A percentile compares a stretch with the other conserved stretches of the same genome.
phyloP scores from a whole-genome alignment of 768 basidiomycete genomes.

The Suillus sp. region DNA sequence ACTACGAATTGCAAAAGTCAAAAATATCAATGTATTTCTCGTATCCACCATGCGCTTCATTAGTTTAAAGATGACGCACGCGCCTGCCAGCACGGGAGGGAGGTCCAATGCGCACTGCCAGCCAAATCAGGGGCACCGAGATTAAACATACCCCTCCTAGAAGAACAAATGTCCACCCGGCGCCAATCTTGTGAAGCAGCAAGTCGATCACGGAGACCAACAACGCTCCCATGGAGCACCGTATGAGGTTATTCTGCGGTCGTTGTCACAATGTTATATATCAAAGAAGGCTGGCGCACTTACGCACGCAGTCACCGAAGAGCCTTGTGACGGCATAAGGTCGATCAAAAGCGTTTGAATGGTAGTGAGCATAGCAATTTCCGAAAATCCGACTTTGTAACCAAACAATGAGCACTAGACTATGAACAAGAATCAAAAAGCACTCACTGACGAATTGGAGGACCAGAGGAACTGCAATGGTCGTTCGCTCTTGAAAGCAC shows the following conservation, averaged over 20 bases:
- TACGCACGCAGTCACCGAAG: slow-evolving; percentile 67
- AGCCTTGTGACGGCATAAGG: slow-evolving; percentile 55
- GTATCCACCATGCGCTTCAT: background rate
- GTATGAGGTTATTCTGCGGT: slow-evolving; percentile 65
- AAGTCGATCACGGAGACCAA: slow-evolving; percentile 61
- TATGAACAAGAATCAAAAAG: background rate
- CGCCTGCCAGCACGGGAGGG: slow-evolving; percentile 43
- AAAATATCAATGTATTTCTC: background rate
- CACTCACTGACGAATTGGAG: slow-evolving; percentile 42
- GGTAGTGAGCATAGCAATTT: slow-evolving; percentile 52
- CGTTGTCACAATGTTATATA: background rate
- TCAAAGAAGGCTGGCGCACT: slow-evolving; percentile 25
- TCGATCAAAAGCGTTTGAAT: slow-evolving; percentile 63
- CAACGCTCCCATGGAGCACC: slow-evolving; percentile 58
- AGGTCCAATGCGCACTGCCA: slow-evolving; percentile 56
- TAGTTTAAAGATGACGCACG: background rate
- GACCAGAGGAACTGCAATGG: slow-evolving; percentile 52
- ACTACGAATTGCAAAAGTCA: background rate
- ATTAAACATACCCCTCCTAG: slow-evolving; percentile 47
- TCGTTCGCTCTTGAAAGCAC: slow-evolving; percentile 47
- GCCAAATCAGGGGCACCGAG: slow-evolving; percentile 45
- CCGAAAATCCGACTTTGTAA: slow-evolving; percentile 48
- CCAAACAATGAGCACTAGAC: background rate
- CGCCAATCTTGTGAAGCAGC: slow-evolving; percentile 53
- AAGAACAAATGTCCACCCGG: slow-evolving; percentile 69